Evolutionary conservation across 2,329 filamentous ascomycete genomes (phyloP).

Genomic region (Aspergillus floridensis): DNA sequence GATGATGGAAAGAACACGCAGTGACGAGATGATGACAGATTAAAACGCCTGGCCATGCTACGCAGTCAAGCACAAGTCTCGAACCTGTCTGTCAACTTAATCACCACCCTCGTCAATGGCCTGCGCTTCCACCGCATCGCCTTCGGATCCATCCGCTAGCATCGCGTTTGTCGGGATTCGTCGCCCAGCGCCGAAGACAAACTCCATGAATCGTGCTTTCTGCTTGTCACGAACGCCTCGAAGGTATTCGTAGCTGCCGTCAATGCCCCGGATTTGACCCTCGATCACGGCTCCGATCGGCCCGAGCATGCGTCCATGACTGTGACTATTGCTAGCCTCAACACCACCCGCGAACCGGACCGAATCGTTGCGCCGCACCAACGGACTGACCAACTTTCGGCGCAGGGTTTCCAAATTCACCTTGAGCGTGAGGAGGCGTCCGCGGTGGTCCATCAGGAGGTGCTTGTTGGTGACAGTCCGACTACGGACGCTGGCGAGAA

Average conservation of each 20-base stretch:
- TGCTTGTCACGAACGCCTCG: slow-evolving; percentile 73
- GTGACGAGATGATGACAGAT: not conserved
- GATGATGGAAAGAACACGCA: not conserved
- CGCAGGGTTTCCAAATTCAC: slow-evolving; percentile 82
- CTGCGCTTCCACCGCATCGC: slow-evolving; percentile 12
- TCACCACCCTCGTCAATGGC: slow-evolving; percentile 12
- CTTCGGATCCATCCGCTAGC: slow-evolving; percentile 21
- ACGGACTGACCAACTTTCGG: slow-evolving; percentile 76
- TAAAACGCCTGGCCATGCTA: not conserved
- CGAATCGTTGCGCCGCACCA: slow-evolving; percentile 67
- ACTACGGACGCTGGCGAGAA: slow-evolving; percentile 74
- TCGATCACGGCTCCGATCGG: slow-evolving; percentile 57
- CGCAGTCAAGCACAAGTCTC: not conserved
- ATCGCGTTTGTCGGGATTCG: slow-evolving; percentile 26
- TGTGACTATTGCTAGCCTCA: slow-evolving; percentile 24
- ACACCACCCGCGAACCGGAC: slow-evolving; percentile 35
- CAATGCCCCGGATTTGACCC: slow-evolving; percentile 79
- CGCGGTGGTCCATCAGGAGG: slow-evolving; percentile 81
- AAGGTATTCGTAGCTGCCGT: slow-evolving; percentile 75
- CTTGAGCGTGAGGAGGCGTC: slow-evolving; percentile 77
- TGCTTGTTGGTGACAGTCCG: slow-evolving; percentile 86
- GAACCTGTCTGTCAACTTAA: slow-evolving; percentile 8
- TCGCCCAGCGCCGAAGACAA: slow-evolving; percentile 62
- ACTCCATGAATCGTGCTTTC: slow-evolving; percentile 78
- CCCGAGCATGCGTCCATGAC: slow-evolving; percentile 60